Percentiles rank a stretch among this genome's conserved stretches.
Conservation (phyloP, 805 yeast genomes). For the Starmerella bacillaris region DNA sequence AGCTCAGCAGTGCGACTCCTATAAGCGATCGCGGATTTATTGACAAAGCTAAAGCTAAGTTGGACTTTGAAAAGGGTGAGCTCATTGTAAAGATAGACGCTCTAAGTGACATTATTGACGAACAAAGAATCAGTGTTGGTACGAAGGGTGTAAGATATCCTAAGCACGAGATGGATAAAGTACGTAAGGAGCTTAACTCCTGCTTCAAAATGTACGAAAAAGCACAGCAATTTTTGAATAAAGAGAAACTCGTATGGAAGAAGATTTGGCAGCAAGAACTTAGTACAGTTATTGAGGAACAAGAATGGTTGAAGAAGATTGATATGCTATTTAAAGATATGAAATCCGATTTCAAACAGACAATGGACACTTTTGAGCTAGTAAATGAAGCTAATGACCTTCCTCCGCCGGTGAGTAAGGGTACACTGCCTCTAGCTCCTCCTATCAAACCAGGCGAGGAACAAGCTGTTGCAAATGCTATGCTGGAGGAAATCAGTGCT, state of each 20-base stretch:
- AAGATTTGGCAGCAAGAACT: slow-evolving; percentile 81
- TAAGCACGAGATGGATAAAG: slow-evolving; percentile 48
- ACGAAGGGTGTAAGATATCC: slow-evolving; percentile 73
- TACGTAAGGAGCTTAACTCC: slow-evolving; percentile 42
- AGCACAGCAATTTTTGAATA: slow-evolving; percentile 42
- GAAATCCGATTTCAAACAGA: slow-evolving; percentile 61
- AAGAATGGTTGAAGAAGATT: slow-evolving; percentile 76
- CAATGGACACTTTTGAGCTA: slow-evolving; percentile 61
- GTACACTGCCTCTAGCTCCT: slow-evolving; percentile 26
- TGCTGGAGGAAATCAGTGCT: slow-evolving; percentile 60
- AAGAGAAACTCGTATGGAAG: slow-evolving; percentile 75
- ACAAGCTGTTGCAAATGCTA: slow-evolving; percentile 28
- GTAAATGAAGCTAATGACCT: slow-evolving; percentile 25
- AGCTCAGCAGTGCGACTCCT: slow-evolving; percentile 29
- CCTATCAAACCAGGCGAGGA: slow-evolving; percentile 19
- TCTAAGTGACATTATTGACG: slow-evolving; percentile 79
- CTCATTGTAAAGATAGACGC: slow-evolving; percentile 73
- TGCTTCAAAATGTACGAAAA: slow-evolving; percentile 37
- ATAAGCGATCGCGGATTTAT: slow-evolving; percentile 34
- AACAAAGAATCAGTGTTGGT: slow-evolving; percentile 76
- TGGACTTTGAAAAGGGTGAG: slow-evolving; percentile 60
- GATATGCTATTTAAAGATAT: slow-evolving; percentile 69
- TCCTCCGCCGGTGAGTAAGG: slow-evolving; percentile 2
- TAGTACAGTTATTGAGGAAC: slow-evolving; percentile 82
- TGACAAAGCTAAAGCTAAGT: slow-evolving; percentile 52